These are phyloP conservation scores for Paspalum notatum DNA, from an alignment of 176 grass and related monocot species.

Conservation along the genomic window DNA sequence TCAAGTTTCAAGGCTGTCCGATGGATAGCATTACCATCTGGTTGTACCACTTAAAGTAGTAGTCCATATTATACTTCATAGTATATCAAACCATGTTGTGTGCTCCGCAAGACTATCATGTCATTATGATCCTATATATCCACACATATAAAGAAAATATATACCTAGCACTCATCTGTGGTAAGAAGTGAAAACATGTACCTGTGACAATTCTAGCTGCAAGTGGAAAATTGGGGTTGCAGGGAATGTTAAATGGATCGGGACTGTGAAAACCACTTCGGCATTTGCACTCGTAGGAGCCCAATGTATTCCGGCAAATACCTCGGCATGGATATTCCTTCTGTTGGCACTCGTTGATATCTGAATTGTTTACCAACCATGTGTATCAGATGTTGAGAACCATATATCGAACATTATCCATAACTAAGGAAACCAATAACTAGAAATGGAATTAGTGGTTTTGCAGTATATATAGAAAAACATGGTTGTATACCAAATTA, in stretches of 20 bases:
- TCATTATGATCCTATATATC: no score
- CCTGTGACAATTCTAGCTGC: background rate
- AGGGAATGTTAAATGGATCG: background rate
- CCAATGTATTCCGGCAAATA: background rate
- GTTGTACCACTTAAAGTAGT: background rate
- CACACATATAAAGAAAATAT: background rate
- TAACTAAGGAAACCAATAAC: background rate
- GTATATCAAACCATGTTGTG: background rate
- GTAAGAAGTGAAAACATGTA: background rate
- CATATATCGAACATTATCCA: background rate
- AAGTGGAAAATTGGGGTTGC: conserved; percentile 1
- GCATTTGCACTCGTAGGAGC: conserved; percentile 32
- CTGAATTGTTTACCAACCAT: background rate
- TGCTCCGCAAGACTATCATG: no score
- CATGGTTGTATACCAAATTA: no score
- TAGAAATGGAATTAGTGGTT: background rate
- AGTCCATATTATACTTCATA: background rate
- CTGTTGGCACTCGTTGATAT: conserved; percentile 30
- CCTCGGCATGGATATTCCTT: conserved; percentile 4
- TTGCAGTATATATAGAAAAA: background rate
- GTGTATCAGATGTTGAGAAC: background rate
- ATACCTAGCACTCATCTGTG: background rate
- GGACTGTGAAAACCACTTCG: background rate
- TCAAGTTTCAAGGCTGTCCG: background rate
- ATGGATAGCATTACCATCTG: background rate